Conservation (phyloP, 306 rosid species). For the Betula pendula region DNA sequence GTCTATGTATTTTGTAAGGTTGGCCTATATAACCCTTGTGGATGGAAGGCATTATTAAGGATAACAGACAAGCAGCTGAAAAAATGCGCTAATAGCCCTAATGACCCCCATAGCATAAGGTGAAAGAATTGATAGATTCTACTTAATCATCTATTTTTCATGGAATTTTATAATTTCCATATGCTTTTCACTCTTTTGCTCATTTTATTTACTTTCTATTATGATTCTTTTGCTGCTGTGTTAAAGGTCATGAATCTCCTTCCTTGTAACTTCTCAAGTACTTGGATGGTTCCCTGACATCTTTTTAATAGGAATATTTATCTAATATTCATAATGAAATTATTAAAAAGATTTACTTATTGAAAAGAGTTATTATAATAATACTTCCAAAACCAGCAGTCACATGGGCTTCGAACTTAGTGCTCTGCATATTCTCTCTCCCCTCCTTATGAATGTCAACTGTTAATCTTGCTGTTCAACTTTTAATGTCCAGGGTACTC, state of each 20-base stretch:
- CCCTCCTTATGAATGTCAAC: background rate
- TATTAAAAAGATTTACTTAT: background rate
- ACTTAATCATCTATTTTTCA: too few relatives aligned
- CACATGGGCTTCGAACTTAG: background rate
- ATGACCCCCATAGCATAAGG: too few relatives aligned
- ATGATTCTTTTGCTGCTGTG: background rate
- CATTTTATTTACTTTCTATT: background rate
- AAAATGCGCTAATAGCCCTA: too few relatives aligned
- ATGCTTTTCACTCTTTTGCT: too few relatives aligned
- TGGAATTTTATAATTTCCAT: too few relatives aligned
- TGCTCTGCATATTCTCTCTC: background rate
- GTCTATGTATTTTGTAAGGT: background rate
- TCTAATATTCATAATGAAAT: background rate
- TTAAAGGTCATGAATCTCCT: background rate
- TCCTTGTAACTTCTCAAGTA: background rate
- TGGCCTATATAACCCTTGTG: too few relatives aligned
- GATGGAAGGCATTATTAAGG: too few relatives aligned
- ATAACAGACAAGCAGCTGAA: too few relatives aligned
- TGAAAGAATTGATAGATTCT: too few relatives aligned
- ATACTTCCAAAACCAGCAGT: background rate
- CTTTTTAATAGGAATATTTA: background rate
- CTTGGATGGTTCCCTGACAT: background rate
- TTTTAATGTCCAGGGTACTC: constrained; percentile 52
- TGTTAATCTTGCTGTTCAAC: background rate
- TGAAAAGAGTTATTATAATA: background rate